phyloP scores from a whole-genome alignment of 371 early-diverging fungal species.

The Mucor velutinosus region DNA sequence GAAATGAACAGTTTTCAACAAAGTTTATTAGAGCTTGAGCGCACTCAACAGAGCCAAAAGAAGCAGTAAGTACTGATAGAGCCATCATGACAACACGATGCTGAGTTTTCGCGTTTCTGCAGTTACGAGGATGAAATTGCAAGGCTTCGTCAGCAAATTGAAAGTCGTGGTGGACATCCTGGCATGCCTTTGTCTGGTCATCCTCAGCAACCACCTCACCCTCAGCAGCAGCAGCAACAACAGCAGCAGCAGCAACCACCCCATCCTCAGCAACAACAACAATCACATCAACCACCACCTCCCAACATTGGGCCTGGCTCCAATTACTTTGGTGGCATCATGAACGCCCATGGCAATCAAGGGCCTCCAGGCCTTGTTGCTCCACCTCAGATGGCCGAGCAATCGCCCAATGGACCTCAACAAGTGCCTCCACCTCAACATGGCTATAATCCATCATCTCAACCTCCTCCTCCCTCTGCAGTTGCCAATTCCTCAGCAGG shows the following conservation, averaged over 20 bases:
- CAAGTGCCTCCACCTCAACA: constrained; percentile 18
- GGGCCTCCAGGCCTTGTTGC: constrained; percentile 44
- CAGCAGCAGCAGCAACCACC: constrained; percentile 19
- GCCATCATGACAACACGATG: background rate
- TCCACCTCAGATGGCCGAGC: constrained; percentile 44
- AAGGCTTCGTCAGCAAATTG: constrained; percentile 50
- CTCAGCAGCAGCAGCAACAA: constrained; percentile 24
- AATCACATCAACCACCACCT: constrained; percentile 36
- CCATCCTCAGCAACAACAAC: constrained; percentile 20
- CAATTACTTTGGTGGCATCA: constrained; percentile 53
- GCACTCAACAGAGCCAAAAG: constrained; percentile 77
- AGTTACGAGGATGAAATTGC: constrained; percentile 56
- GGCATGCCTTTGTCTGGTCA: constrained; percentile 17
- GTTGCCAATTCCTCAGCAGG: constrained; percentile 1
- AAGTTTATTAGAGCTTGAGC: constrained; percentile 78
- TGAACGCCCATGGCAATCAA: constrained; percentile 44
- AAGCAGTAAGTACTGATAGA: constrained; percentile 53
- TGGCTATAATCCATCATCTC: constrained; percentile 6
- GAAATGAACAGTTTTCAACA: constrained; percentile 86
- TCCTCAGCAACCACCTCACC: constrained; percentile 22
- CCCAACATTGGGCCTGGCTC: constrained; percentile 56
- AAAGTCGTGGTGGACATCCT: constrained; percentile 36
- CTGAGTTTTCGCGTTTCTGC: background rate
- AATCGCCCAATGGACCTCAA: constrained; percentile 23
- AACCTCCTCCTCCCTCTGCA: constrained; percentile 12